Conservation (phyloP, 306 rosid genomes). For the Malus fusca region DNA sequence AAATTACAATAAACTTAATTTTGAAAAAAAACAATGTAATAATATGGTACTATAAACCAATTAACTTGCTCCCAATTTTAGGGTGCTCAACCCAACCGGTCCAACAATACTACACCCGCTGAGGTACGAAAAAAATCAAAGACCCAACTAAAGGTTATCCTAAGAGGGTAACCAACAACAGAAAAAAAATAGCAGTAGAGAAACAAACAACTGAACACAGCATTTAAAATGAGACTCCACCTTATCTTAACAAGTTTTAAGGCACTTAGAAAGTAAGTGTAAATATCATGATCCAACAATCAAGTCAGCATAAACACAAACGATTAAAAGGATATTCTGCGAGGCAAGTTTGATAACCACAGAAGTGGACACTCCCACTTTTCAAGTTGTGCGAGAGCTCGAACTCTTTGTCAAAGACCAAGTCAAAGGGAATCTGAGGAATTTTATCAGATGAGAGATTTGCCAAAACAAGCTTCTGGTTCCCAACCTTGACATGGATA, state of each 20-base stretch:
- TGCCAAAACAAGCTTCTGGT: constrained; percentile 67
- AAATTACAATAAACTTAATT: not conserved
- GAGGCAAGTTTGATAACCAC: constrained; percentile 50
- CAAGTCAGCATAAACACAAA: not conserved
- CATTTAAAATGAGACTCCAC: not conserved
- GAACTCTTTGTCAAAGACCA: constrained; percentile 75
- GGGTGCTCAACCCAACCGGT: not conserved
- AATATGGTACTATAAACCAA: not conserved
- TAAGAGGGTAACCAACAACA: not conserved
- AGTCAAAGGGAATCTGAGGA: constrained; percentile 62
- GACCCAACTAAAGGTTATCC: not conserved
- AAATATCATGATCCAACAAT: not conserved
- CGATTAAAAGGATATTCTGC: constrained; percentile 54
- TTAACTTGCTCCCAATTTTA: not conserved
- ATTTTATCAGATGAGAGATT: constrained; percentile 48
- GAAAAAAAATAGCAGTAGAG: not conserved
- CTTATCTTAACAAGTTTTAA: not conserved
- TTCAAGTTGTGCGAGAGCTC: constrained; percentile 78
- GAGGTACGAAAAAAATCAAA: no score
- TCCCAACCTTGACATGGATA: constrained; percentile 40
- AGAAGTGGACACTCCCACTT: constrained; percentile 49
- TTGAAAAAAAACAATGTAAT: not conserved
- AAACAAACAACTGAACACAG: not conserved
- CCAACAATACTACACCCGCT: not conserved
- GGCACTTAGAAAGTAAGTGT: not conserved